A percentile compares a stretch with the other conserved stretches of the same genome.
phyloP scores from a whole-genome alignment of 768 basidiomycete genomes.

The Russula sp. region DNA sequence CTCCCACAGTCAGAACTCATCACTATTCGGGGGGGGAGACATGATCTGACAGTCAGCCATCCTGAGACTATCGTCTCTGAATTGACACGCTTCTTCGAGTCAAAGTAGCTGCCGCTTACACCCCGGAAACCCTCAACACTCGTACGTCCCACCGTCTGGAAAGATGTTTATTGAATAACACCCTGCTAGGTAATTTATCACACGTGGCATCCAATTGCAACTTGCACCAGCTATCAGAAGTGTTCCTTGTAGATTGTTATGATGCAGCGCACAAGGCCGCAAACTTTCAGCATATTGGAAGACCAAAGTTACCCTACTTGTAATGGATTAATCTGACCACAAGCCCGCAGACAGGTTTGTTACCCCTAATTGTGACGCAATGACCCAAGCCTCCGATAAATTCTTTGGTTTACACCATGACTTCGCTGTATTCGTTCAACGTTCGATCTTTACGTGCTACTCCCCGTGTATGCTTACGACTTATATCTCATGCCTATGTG shows the following conservation, averaged over 20 bases:
- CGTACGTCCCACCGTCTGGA: background rate
- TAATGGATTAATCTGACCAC: background rate
- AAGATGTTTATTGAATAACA: background rate
- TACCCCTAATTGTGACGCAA: background rate
- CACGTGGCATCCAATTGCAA: background rate
- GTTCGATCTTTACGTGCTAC: background rate
- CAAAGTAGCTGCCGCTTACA: conserved; percentile 1
- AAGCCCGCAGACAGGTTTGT: background rate
- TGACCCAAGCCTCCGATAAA: background rate
- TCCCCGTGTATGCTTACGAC: conserved; percentile 10
- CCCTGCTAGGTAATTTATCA: conserved; percentile 15
- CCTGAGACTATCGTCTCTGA: conserved; percentile 21
- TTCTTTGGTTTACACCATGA: background rate
- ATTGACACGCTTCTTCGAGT: conserved; percentile 19
- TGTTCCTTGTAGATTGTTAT: conserved; percentile 2
- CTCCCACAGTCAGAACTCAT: conserved; percentile 43
- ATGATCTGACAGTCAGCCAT: conserved; percentile 35
- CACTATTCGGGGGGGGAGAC: conserved; percentile 46
- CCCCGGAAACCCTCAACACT: conserved; percentile 5
- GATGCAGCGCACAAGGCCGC: background rate
- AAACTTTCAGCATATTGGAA: background rate
- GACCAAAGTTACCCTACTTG: conserved; percentile 9
- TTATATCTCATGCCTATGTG: background rate
- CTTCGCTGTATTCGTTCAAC: conserved; percentile 9
- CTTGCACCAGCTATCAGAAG: conserved; percentile 3